Evolutionary conservation across 73 alveolate genomes (phyloP).

Genomic region (Blepharisma stoltei): DNA sequence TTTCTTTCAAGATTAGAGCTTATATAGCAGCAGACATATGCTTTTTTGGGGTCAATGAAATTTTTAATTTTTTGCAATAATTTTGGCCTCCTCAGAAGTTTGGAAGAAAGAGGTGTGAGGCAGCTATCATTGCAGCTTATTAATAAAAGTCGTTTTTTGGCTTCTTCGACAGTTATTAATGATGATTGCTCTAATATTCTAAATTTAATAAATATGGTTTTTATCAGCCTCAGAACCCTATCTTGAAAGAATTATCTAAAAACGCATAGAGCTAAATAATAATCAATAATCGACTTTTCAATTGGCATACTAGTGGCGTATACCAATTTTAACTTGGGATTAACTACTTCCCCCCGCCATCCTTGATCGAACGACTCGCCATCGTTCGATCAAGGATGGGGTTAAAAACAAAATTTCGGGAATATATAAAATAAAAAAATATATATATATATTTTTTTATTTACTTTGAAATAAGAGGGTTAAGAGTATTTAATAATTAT

Average conservation of each 20-base stretch:
- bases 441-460: too few species aligned
- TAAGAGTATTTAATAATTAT: too few species aligned
- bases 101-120: neutral
- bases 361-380: too few species aligned
- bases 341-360: too few species aligned
- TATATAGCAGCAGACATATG: neutral
- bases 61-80: neutral
- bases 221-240: too few species aligned
- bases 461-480: too few species aligned
- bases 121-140: neutral
- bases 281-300: neutral
- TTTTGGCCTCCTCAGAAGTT: neutral
- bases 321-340: neutral
- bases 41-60: neutral
- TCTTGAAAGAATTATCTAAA: too few species aligned
- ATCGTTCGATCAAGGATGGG: too few species aligned
- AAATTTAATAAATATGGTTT: too few species aligned
- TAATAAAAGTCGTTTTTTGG: neutral
- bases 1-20: conserved; percentile 4
- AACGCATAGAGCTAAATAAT: neutral
- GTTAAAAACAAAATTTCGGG: too few species aligned
- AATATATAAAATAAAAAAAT: too few species aligned
- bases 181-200: neutral
- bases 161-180: neutral
- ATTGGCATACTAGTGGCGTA: neutral